A percentile compares a stretch with the other conserved stretches of the same genome.
Evolutionary conservation across 768 basidiomycete species (phyloP).

Genomic region (Candolleomyces eurysporus): DNA sequence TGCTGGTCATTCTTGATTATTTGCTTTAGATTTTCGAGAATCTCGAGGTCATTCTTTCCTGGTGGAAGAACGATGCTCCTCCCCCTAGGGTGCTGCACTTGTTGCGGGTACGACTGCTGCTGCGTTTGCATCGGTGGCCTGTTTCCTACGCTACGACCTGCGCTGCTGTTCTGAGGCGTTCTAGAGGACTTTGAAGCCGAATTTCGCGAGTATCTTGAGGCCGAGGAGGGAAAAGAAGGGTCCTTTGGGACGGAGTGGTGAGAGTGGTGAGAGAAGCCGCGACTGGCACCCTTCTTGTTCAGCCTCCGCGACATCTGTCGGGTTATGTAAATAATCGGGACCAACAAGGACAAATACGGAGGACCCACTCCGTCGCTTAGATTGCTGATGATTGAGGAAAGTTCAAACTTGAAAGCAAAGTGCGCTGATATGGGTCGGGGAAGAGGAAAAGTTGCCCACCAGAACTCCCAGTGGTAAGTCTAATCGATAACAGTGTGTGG

Average conservation of each 20-base stretch:
- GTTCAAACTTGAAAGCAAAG: too few species aligned
- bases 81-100: conserved; percentile 5
- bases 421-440: too few species aligned
- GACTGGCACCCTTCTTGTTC: not conserved
- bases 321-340: not conserved
- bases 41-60: conserved; percentile 67
- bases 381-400: too few species aligned
- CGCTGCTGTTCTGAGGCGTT: not conserved
- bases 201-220: not conserved
- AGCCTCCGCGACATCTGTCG: not conserved
- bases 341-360: not conserved
- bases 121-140: not conserved
- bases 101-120: not conserved
- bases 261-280: not conserved
- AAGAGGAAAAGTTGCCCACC: too few species aligned
- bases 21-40: conserved; percentile 72
- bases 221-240: not conserved
- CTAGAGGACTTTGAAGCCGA: too few species aligned
- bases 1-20: conserved; percentile 73
- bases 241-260: not conserved
- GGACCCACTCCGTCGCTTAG: not conserved
- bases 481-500: not conserved
- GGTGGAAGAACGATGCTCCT: conserved; percentile 33
- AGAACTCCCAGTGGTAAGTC: not conserved
- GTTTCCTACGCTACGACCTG: not conserved